Evolutionary conservation across 2,329 filamentous ascomycete genomes (phyloP).

Genomic region (Aspergillus carbonarius): DNA sequence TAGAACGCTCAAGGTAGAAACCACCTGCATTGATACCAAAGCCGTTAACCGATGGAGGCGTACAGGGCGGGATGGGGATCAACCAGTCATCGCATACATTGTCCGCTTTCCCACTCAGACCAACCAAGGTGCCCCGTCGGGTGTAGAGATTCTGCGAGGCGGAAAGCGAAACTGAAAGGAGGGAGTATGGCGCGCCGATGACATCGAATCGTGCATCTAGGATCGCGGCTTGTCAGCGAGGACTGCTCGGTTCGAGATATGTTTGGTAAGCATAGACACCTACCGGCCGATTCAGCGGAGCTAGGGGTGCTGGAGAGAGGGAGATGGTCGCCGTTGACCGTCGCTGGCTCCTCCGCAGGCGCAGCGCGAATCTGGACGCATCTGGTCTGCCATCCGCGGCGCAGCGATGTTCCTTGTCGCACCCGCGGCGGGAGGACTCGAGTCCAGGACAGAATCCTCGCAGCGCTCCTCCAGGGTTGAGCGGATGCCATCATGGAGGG

Average conservation of each 20-base stretch:
- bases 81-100: slow-evolving; percentile 60
- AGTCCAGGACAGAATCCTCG: slow-evolving; percentile 34
- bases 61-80: background rate
- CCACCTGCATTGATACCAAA: slow-evolving; percentile 55
- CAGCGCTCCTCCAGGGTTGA: slow-evolving; percentile 37
- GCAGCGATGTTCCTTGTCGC: slow-evolving; percentile 22
- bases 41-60: slow-evolving; percentile 3
- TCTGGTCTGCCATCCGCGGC: slow-evolving; percentile 31
- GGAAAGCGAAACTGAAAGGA: slow-evolving; percentile 89
- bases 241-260: background rate
- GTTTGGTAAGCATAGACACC: slow-evolving; percentile 3
- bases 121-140: slow-evolving; percentile 84
- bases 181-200: slow-evolving; percentile 84
- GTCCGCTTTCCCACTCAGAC: slow-evolving; percentile 83
- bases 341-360: slow-evolving; percentile 37
- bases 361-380: slow-evolving; percentile 47
- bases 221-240: slow-evolving; percentile 15
- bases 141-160: slow-evolving; percentile 94
- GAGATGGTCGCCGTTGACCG: slow-evolving; percentile 38
- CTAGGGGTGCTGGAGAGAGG: slow-evolving; percentile 38
- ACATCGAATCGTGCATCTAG: slow-evolving; percentile 94
- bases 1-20: slow-evolving; percentile 85
- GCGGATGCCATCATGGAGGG: slow-evolving; percentile 33
- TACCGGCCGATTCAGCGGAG: slow-evolving; percentile 45
- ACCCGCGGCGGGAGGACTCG: slow-evolving; percentile 28